Base-by-base conservation (phyloP, 179 eudicot genomes). In the Silene noctiflora region DNA sequence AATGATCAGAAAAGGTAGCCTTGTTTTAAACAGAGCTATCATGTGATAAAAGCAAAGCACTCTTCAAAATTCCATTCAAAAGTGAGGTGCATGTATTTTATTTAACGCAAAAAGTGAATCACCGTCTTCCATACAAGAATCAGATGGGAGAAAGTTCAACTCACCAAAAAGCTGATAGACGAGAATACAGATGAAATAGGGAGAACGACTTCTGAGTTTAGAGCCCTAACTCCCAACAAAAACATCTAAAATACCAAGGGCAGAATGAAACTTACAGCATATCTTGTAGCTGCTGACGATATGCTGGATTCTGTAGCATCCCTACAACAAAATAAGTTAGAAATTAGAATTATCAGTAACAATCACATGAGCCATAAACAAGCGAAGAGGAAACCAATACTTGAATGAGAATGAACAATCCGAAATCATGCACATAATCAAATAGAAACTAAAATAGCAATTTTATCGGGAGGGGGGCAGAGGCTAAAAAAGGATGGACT, bases 271-370 rank as follows among this genome's bases (percentile, higher is more conserved):
- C 97, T 86, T 85, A 95, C 99, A 95, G 74, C 99, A 95, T 93
- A 61, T 91, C 97, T 77, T 93, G 91, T 74, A 95, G 85, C 77
- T 93, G 99, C 86, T 88, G 92, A 78, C 95, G 97, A 75, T 93
- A 90, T 53, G 80, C 83, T 6, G 97, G 99, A 86, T 95, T 93
- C 78, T 95, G 99, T 35, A 93, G 85, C 99, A 95, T 93, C 97
- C 95, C 99, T 95, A 88, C 75, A 24, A 70, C 21, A 61, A 60
- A 75, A 77, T 58, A 78, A 25, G 61, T 10, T 70, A 42, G 66
- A 25, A 59, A 39, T 7, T 48, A 42, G 66, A 25, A 67, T 56
- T 24, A 46, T 46, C 63, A 74, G 63, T 25, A 29, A 68, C 73
- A 58, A 71, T 29, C 14, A 16, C 69, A 55, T 8, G 62, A 46